Conservation (phyloP, 2,329 filamentous ascomycete species). For the Stagonosporopsis rhizophila region DNA sequence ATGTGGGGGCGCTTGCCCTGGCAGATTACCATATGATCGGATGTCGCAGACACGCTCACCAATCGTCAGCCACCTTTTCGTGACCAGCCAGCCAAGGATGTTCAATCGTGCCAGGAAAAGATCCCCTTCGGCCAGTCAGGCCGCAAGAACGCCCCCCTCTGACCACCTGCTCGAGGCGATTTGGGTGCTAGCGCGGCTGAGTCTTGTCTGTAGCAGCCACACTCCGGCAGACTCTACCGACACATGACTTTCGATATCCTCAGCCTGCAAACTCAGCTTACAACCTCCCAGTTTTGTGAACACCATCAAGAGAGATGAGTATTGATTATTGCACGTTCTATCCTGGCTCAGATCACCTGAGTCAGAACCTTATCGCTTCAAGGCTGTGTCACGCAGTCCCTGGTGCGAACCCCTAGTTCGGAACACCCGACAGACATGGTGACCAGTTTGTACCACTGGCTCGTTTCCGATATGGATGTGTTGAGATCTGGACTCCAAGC, state of each 20-base stretch:
- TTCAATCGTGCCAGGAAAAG: neutral
- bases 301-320: neutral
- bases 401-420: conserved; percentile 13
- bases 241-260: conserved; percentile 14
- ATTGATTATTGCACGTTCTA: conserved; percentile 13
- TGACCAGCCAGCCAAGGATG: conserved; percentile 14
- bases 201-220: conserved; percentile 5
- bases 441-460: conserved; percentile 14
- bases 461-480: conserved; percentile 13
- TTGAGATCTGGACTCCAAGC: conserved; percentile 11
- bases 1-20: conserved; percentile 7
- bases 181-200: conserved; percentile 12
- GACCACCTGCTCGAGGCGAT: conserved; percentile 16
- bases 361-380: conserved; percentile 16
- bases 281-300: neutral
- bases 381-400: conserved; percentile 17
- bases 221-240: conserved; percentile 13
- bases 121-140: conserved; percentile 4
- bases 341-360: conserved; percentile 10
- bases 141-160: neutral
- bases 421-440: conserved; percentile 15
- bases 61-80: conserved; percentile 11
- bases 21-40: conserved; percentile 16
- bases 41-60: conserved; percentile 13
- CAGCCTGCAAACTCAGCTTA: conserved; percentile 17